Base-by-base conservation (phyloP, 768 basidiomycete species). In the Coprinopsis strossmayeri region DNA sequence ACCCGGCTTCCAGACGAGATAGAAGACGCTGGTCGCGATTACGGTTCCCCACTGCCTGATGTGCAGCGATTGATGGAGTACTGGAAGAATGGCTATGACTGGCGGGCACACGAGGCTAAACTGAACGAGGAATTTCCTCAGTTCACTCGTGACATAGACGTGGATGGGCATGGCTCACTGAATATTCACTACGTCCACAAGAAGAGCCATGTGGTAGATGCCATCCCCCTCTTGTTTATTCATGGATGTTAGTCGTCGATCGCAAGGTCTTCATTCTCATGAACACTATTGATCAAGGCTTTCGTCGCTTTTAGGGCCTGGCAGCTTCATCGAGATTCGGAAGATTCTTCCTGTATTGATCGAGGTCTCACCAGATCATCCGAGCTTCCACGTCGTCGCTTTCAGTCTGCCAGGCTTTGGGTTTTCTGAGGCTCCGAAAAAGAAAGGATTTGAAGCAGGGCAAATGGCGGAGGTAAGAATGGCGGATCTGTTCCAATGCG, bases 351-450 rank as follows among this genome's bases (percentile, higher is more conserved):
- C 81, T 0, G 55, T 82, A 15, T 64, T 86, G 46, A 66, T 72
- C 0, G 57, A 69, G n/a, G 64, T 64, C 0, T 69, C 72, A 2
- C 48, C 65, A 2, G 69, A 72, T 0, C 66, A 74, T 34, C 79
- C 79, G 1, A 72, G 69, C 25, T 82, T 83, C 55, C 82, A 84
- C 51, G n/a, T n/a, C n/a, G n/a, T n/a, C n/a, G n/a, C n/a, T n/a
- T n/a, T n/a, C n/a, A n/a, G n/a, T n/a, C n/a, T n/a, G n/a, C n/a
- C n/a, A n/a, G n/a, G n/a, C n/a, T n/a, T n/a, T n/a, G n/a, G n/a
- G n/a, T n/a, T n/a, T n/a, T n/a, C n/a, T n/a, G n/a, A n/a, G n/a
- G n/a, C n/a, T n/a, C n/a, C n/a, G n/a, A n/a, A n/a, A n/a, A n/a
- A n/a, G n/a, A n/a, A n/a, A n/a, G n/a, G n/a, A n/a, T n/a, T n/a